Percentiles rank a stretch among this genome's conserved stretches.
Evolutionary conservation across 495 filamentous ascomycete species (phyloP).

Genomic region (Penicillium soppii): DNA sequence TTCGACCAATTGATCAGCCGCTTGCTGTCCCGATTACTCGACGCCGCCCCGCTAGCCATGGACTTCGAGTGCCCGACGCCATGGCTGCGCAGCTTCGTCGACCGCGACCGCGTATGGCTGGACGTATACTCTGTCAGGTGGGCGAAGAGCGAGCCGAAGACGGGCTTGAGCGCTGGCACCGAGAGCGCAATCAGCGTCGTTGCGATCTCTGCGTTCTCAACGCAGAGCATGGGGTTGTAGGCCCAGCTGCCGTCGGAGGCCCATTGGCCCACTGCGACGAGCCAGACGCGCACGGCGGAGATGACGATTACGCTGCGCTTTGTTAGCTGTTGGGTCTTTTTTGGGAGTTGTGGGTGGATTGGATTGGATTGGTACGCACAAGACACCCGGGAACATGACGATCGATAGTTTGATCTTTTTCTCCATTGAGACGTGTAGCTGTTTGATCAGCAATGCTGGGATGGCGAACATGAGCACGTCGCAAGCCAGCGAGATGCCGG

Average conservation of each 20-base stretch:
- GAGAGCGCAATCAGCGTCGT: conserved; percentile 46
- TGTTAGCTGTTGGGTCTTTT: conserved; percentile 8
- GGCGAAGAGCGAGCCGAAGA: conserved; percentile 33
- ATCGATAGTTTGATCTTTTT: conserved; percentile 38
- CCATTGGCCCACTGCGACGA: conserved; percentile 43
- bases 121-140: conserved; percentile 26
- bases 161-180: conserved; percentile 42
- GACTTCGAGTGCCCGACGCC: conserved; percentile 17
- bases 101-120: conserved; percentile 24
- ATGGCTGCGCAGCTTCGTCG: conserved; percentile 5
- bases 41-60: conserved; percentile 8
- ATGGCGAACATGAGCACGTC: conserved; percentile 46
- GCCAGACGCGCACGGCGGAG: conserved; percentile 40
- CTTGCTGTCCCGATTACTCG: conserved; percentile 22
- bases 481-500: conserved; percentile 39
- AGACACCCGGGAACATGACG: conserved; percentile 45
- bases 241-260: conserved; percentile 40
- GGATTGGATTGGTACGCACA: conserved; percentile 38
- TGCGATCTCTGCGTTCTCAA: conserved; percentile 46
- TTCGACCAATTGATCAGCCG: conserved; percentile 26
- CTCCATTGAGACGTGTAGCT: conserved; percentile 31
- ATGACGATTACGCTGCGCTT: conserved; percentile 38
- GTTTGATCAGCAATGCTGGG: conserved; percentile 39
- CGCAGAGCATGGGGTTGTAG: conserved; percentile 44
- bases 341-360: too few relatives aligned